These are phyloP conservation scores for Xylaria sp. DNA, from an alignment of 2,329 filamentous ascomycete genomes.

Conservation along the genomic window DNA sequence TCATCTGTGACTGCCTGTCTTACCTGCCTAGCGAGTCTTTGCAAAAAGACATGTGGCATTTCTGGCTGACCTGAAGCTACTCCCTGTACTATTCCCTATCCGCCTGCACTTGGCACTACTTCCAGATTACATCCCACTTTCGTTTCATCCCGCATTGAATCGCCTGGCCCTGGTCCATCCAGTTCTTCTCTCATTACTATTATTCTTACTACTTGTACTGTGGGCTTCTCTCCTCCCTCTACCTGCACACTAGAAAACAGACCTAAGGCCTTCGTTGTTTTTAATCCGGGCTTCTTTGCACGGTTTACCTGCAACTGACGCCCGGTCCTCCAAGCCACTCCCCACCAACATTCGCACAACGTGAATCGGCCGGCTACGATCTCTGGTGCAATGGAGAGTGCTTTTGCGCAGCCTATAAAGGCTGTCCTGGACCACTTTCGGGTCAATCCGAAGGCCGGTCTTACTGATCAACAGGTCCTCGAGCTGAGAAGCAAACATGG, in stretches of 20 bases:
- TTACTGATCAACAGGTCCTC: slow-evolving; percentile 54
- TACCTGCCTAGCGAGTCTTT: slow-evolving; percentile 7
- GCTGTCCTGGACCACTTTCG: slow-evolving; percentile 55
- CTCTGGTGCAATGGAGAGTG: slow-evolving; percentile 51
- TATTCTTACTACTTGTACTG: background rate
- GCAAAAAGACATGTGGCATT: slow-evolving; percentile 32
- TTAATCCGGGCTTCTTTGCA: slow-evolving; percentile 13
- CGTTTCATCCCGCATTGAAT: background rate
- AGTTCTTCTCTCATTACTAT: background rate
- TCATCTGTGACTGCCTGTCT: too few relatives aligned
- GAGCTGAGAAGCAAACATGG: slow-evolving; percentile 55
- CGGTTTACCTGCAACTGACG: slow-evolving; percentile 8
- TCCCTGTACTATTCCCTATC: too few relatives aligned
- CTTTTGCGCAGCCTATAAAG: slow-evolving; percentile 53
- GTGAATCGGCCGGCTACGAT: background rate
- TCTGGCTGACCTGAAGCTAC: slow-evolving; percentile 17
- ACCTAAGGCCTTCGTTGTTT: slow-evolving; percentile 1
- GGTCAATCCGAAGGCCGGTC: slow-evolving; percentile 50
- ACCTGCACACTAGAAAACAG: slow-evolving; percentile 10
- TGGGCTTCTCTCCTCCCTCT: slow-evolving; percentile 8
- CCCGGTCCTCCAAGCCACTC: slow-evolving; percentile 20
- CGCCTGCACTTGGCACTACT: background rate
- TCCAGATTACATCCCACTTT: background rate
- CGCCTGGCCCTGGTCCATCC: background rate
- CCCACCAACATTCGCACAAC: slow-evolving; percentile 11